Percentiles rank a stretch among this genome's conserved stretches.
phyloP scores from a whole-genome alignment of 2,329 filamentous ascomycete species.

The Gremmenia infestans region DNA sequence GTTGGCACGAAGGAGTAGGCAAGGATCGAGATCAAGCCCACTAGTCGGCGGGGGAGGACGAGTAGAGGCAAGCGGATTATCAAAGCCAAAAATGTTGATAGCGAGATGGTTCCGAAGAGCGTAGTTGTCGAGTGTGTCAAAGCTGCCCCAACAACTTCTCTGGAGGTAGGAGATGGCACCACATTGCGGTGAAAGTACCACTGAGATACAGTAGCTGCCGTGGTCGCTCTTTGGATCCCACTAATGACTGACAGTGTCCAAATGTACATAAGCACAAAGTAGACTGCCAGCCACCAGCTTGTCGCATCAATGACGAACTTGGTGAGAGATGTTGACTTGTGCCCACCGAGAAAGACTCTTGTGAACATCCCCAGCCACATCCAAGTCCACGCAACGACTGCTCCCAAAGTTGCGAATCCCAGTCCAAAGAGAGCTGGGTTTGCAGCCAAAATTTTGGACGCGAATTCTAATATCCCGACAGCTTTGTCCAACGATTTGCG shows the following conservation, averaged over 20 bases:
- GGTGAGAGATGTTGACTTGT: constrained; percentile 59
- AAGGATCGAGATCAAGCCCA: constrained; percentile 60
- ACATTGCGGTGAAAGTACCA: constrained; percentile 98
- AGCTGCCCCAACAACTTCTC: constrained; percentile 77
- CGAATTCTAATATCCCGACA: constrained; percentile 86
- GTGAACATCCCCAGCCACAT: constrained; percentile 96
- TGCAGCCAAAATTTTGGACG: constrained; percentile 77
- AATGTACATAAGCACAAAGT: constrained; percentile 89
- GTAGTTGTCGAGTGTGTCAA: constrained; percentile 77
- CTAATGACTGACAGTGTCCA: constrained; percentile 89
- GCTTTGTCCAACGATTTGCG: constrained; percentile 77
- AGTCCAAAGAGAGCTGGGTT: constrained; percentile 78
- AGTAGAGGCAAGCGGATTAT: constrained; percentile 80
- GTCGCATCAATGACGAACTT: constrained; percentile 78
- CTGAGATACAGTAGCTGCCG: constrained; percentile 91
- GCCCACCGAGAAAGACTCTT: constrained; percentile 87
- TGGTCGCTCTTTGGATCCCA: constrained; percentile 84
- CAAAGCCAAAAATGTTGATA: constrained; percentile 77
- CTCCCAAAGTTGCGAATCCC: constrained; percentile 71
- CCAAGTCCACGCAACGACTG: constrained; percentile 89
- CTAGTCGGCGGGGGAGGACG: constrained; percentile 67
- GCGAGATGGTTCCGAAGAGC: constrained; percentile 86
- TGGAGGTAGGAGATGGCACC: constrained; percentile 69
- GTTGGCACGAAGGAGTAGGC: constrained; percentile 79
- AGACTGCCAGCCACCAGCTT: constrained; percentile 92